Evolutionary conservation across 257 asterid species (phyloP).

Genomic region (Nicotiana sylvestris): DNA sequence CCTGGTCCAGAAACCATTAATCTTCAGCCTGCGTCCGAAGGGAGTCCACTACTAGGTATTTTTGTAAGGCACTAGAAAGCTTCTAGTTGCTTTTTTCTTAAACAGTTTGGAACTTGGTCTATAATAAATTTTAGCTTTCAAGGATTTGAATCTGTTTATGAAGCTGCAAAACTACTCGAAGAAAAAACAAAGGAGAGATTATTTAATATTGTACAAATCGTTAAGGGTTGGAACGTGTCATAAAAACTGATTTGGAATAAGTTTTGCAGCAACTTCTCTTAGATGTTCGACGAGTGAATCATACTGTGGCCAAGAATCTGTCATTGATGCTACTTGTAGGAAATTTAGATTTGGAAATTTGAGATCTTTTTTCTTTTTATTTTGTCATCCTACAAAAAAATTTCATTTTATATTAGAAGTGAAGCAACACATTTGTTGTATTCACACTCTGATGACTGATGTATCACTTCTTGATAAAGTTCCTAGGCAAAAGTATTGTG

Average conservation of each 20-base stretch:
- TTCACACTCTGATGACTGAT: constrained; percentile 16
- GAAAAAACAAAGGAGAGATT: not conserved
- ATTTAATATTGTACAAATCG: not conserved
- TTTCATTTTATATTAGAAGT: not conserved
- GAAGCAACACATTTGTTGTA: not conserved
- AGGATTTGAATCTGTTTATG: not conserved
- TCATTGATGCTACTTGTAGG: not conserved
- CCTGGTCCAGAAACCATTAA: constrained; percentile 81
- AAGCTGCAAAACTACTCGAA: not conserved
- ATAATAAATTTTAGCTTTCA: not conserved
- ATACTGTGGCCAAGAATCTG: not conserved
- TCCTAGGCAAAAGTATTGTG: constrained; percentile 94
- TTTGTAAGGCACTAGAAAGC: not conserved
- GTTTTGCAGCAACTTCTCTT: not conserved
- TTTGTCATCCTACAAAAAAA: not conserved
- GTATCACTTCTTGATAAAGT: constrained; percentile 42
- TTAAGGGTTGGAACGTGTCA: not conserved
- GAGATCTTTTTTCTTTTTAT: not conserved
- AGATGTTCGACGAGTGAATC: not conserved
- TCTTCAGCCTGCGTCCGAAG: constrained; percentile 90
- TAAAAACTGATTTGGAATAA: not conserved
- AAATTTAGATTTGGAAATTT: not conserved
- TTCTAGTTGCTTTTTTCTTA: not conserved
- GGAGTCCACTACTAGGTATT: constrained; percentile 86
- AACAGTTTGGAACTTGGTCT: not conserved